phyloP scores from a whole-genome alignment of 106 monocot species.

The Dendrobium chrysotoxum region DNA sequence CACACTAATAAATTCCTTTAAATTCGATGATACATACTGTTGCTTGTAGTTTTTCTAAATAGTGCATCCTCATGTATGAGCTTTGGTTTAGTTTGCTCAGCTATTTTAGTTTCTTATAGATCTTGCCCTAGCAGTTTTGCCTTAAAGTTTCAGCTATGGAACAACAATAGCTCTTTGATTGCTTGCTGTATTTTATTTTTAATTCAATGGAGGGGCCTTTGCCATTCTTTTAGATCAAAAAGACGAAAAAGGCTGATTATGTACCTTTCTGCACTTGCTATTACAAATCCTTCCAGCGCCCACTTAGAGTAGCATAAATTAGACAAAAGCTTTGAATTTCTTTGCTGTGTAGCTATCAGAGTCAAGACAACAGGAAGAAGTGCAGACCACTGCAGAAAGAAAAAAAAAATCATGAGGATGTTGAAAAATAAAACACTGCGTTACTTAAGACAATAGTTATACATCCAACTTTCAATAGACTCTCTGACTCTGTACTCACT shows the following conservation, averaged over 20 bases:
- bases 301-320: conserved; percentile 91
- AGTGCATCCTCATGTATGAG: no score
- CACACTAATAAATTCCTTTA: no score
- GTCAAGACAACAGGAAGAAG: conserved; percentile 92
- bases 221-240: background rate
- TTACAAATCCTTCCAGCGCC: conserved; percentile 89
- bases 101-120: no score
- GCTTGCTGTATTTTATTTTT: background rate
- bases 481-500: conserved; percentile 21
- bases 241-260: background rate
- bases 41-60: no score
- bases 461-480: background rate
- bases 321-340: conserved; percentile 28
- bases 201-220: background rate
- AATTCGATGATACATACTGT: no score
- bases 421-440: background rate
- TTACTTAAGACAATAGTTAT: background rate
- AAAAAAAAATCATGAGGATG: background rate
- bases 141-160: no score
- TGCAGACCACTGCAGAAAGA: conserved; percentile 81
- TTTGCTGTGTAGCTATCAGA: conserved; percentile 73
- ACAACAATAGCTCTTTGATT: background rate
- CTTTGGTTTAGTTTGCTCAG: no score
- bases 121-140: no score
- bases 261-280: conserved; percentile 80